These are phyloP conservation scores for Juglanconis oblonga DNA, from an alignment of 2,329 filamentous ascomycete genomes.

Conservation along the genomic window DNA sequence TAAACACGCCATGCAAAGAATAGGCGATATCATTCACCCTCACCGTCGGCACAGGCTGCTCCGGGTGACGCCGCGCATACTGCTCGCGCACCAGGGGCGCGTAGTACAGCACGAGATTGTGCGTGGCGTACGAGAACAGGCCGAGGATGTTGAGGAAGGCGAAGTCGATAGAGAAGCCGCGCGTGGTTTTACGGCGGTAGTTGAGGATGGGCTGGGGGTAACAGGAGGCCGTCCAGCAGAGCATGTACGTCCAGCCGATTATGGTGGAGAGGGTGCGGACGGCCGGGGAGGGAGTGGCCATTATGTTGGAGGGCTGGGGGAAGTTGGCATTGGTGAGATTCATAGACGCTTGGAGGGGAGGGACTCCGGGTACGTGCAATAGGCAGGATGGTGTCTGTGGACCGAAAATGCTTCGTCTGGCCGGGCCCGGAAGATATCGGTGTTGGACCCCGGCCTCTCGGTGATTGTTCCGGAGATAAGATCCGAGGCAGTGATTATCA, in stretches of 20 bases:
- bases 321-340: too few species aligned
- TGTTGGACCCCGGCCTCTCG: too few species aligned
- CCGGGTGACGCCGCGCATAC: constrained; percentile 5
- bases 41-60: constrained; percentile 3
- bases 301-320: neutral
- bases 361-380: too few species aligned
- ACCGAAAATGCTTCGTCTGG: too few species aligned
- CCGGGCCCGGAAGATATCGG: too few species aligned
- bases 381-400: too few species aligned
- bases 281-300: neutral
- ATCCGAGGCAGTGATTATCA: too few species aligned
- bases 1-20: constrained; percentile 5
- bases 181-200: constrained; percentile 5
- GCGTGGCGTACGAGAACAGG: constrained; percentile 1
- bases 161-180: constrained; percentile 12
- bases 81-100: constrained; percentile 2
- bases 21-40: constrained; percentile 12
- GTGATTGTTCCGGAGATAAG: too few species aligned
- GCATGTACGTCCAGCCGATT: constrained; percentile 10
- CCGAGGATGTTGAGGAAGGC: constrained; percentile 7
- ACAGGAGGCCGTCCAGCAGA: constrained; percentile 5
- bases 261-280: neutral
- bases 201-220: constrained; percentile 10
- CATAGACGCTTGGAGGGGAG: too few species aligned
- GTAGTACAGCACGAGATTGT: neutral